phyloP scores from a whole-genome alignment of 2,329 filamentous ascomycete species.

The Talaromyces sp. region DNA sequence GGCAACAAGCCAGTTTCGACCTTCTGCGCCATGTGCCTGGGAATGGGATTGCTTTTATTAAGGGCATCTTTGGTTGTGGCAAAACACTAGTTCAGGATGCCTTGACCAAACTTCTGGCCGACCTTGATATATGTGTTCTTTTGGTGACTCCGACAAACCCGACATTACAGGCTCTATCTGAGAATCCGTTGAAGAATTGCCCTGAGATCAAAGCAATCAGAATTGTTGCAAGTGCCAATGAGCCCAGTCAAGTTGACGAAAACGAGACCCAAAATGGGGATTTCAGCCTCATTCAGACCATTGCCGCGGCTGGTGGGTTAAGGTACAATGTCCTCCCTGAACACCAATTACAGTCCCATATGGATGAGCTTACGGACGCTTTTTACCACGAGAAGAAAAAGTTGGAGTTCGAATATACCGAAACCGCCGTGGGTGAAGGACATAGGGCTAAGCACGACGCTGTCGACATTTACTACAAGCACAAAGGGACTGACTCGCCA shows the following conservation, averaged over 20 bases:
- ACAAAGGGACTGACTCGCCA: neutral
- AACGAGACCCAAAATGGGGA: neutral
- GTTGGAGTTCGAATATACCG: neutral
- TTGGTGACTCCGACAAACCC: neutral
- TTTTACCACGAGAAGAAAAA: neutral
- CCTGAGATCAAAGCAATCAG: neutral
- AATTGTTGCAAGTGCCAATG: neutral
- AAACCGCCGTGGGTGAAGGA: neutral
- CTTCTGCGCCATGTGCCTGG: neutral
- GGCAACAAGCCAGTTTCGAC: neutral
- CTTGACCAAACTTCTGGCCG: neutral
- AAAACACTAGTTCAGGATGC: neutral
- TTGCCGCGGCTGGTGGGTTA: neutral
- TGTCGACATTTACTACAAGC: neutral
- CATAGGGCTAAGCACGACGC: neutral
- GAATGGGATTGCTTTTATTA: neutral
- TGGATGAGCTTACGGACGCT: neutral
- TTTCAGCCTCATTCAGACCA: neutral
- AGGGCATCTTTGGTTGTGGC: neutral
- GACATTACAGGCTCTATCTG: neutral
- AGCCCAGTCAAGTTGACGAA: neutral
- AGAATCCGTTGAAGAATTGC: too few relatives aligned
- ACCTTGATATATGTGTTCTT: neutral
- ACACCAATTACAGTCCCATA: neutral
- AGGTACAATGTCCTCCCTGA: neutral